Conservation (phyloP, 225 moss, liverwort and hornwort genomes). For the Thuidium tamariscinum region DNA sequence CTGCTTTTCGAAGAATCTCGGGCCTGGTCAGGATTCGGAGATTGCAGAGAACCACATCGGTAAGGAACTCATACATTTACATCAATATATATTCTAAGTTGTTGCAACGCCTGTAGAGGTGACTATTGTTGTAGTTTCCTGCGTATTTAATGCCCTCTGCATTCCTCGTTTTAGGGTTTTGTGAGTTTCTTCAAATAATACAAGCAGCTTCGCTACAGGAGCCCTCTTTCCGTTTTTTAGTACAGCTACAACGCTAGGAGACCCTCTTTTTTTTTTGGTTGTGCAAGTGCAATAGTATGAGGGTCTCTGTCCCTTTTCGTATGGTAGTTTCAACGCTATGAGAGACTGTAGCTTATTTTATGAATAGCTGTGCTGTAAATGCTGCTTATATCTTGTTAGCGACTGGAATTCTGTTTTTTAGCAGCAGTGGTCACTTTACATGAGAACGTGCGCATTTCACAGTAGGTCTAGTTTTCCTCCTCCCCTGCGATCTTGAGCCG, state of each 20-base stretch:
- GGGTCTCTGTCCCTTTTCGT: neutral
- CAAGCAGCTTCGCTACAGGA: neutral
- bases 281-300: neutral
- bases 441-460: neutral
- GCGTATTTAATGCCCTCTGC: neutral
- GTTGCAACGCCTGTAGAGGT: neutral
- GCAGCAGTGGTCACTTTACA: neutral
- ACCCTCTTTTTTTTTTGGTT: neutral
- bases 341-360: neutral
- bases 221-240: neutral
- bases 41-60: neutral
- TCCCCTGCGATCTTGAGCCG: neutral
- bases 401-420: neutral
- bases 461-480: neutral
- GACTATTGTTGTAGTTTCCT: neutral
- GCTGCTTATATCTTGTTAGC: neutral
- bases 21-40: neutral
- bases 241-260: neutral
- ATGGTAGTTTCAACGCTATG: neutral
- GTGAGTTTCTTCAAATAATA: neutral
- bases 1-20: slow-evolving; percentile 6
- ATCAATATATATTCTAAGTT: neutral
- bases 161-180: neutral
- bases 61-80: neutral
- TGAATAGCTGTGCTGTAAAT: neutral